A percentile compares a stretch with the other conserved stretches of the same genome.
These are phyloP conservation scores for Claviceps africana DNA, from an alignment of 2,329 filamentous ascomycete species.

Conservation along the genomic window DNA sequence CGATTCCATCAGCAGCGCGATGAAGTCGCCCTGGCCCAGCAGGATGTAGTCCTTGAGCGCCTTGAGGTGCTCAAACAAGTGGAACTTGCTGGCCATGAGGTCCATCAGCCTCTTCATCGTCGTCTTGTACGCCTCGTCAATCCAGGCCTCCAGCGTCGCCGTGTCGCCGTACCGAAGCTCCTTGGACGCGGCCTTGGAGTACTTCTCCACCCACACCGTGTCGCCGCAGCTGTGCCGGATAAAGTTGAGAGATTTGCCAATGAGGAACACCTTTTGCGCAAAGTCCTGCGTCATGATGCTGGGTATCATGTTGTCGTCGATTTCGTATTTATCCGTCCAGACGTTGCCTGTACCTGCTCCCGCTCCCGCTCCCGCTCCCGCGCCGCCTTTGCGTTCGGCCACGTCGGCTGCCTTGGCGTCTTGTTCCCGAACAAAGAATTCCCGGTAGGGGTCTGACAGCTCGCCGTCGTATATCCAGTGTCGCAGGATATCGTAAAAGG, in stretches of 20 bases:
- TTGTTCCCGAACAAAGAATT: slow-evolving; percentile 91
- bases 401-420: slow-evolving; percentile 35
- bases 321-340: slow-evolving; percentile 94
- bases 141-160: slow-evolving; percentile 77
- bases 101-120: slow-evolving; percentile 92
- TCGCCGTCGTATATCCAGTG: slow-evolving; percentile 99
- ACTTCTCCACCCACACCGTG: slow-evolving; percentile 86
- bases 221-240: slow-evolving; percentile 93
- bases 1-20: slow-evolving; percentile 92
- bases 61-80: slow-evolving; percentile 79
- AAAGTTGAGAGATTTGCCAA: slow-evolving; percentile 96
- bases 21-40: slow-evolving; percentile 92
- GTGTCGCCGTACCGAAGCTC: slow-evolving; percentile 89
- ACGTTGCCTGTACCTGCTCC: slow-evolving; percentile 58
- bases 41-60: slow-evolving; percentile 92
- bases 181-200: slow-evolving; percentile 85
- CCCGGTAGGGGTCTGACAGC: slow-evolving; percentile 84
- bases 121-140: slow-evolving; percentile 93
- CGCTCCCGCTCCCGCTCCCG: no score
- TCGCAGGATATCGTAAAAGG: slow-evolving; percentile 91
- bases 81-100: slow-evolving; percentile 91
- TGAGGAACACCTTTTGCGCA: slow-evolving; percentile 90
- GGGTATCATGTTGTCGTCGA: slow-evolving; percentile 75
- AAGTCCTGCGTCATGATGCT: slow-evolving; percentile 89
- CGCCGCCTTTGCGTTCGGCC: slow-evolving; percentile 39